Base-by-base conservation (phyloP, 768 basidiomycete species). In the Arthromyces matolae region DNA sequence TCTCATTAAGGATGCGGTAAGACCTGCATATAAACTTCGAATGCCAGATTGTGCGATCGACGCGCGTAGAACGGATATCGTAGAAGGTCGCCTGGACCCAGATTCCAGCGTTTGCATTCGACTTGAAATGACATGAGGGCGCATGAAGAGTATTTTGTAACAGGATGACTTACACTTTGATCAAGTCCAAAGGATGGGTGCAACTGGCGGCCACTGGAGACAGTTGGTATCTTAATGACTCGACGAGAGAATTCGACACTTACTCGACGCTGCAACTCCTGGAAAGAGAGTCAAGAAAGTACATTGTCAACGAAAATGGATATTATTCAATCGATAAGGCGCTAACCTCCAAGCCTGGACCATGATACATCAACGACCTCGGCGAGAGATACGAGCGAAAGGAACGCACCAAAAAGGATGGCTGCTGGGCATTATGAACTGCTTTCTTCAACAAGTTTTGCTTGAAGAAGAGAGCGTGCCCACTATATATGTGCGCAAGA, bases 151-250 rank as follows among this genome's bases (percentile, higher is more conserved):
- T 36, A 23, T 40, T 20, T 16, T 9, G 4, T n/a, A n/a, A 45
- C 39, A 39, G 31, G 41, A 23, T 1, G 12, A 70, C 81, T 51
- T 50, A 88, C 83, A 91, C 86, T 82, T 92, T 94, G 25, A 87
- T 86, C 44, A 92, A 71, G 66, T 92, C 89, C 46, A 92, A 64
- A 31, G 89, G 89, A 69, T 92, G 89, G 0, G 89, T 92, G 60
- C 79, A 84, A 45, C 76, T 80, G 23, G 89, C 84, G 32, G 89
- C 89, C 80, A 90, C 88, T 88, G 51, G 37, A 39, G 16, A 55
- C 47, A 24, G 29, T 41, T 33, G 27, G 41, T 29, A 46, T 36
- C 25, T 50, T 43, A 42, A 28, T 19, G 24, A 31, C 23, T 32
- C 8, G 29, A 49, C 20, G 22, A 22, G 42, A 47, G n/a, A 18